Evolutionary conservation across 1,284 basidiomycete genomes (phyloP).

Genomic region (Trichosporon sp.): DNA sequence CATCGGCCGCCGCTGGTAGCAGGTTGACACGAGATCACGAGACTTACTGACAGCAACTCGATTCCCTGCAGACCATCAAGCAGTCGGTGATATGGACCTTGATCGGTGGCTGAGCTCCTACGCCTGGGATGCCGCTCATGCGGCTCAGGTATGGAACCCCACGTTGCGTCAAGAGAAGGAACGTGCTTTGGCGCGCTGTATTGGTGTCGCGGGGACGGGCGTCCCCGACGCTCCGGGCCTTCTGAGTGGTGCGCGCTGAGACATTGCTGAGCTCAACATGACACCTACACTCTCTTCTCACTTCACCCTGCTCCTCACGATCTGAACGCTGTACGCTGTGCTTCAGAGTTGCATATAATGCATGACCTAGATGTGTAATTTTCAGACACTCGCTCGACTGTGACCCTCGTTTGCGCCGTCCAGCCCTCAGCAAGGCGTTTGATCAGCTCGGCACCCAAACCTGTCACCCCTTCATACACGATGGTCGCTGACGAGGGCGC

Average conservation of each 20-base stretch:
- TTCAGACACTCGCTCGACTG: too few relatives aligned
- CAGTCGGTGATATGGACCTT: background rate
- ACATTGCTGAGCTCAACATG: background rate
- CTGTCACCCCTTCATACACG: background rate
- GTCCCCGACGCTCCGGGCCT: background rate
- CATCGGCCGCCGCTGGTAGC: background rate
- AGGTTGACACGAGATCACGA: background rate
- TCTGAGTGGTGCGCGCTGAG: background rate
- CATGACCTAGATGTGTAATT: background rate
- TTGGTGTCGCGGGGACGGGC: background rate
- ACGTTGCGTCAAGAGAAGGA: background rate
- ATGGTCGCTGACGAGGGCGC: constrained; percentile 2
- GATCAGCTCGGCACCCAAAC: background rate
- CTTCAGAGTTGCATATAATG: background rate
- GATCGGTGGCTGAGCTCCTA: background rate
- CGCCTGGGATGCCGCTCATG: background rate
- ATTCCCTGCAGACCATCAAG: background rate
- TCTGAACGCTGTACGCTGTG: background rate
- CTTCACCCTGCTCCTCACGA: background rate
- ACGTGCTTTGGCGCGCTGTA: background rate
- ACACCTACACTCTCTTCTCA: too few relatives aligned
- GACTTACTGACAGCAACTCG: background rate
- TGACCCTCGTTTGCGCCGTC: background rate
- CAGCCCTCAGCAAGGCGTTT: background rate
- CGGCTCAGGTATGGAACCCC: background rate